These are phyloP conservation scores for Sclerospora graminicola DNA, from an alignment of 352 stramenopile genomes.

Conservation along the genomic window DNA sequence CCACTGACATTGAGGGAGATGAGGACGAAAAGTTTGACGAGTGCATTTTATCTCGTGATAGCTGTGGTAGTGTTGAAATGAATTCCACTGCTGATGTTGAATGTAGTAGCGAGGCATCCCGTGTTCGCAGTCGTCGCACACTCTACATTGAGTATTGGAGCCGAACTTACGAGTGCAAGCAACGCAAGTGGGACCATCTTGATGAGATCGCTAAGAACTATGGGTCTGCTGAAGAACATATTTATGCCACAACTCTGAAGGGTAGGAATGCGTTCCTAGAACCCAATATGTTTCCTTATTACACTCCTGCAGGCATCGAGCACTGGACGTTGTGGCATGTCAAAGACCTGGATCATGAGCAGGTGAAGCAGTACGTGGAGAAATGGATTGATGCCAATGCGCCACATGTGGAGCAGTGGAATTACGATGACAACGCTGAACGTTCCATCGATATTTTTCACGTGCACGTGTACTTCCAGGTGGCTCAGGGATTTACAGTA, in stretches of 20 bases:
- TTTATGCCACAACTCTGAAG: constrained; percentile 72
- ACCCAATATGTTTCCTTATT: constrained; percentile 87
- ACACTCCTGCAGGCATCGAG: constrained; percentile 80
- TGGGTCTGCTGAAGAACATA: constrained; percentile 67
- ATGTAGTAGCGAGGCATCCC: constrained; percentile 26
- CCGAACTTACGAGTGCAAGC: constrained; percentile 79
- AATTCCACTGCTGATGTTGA: constrained; percentile 43
- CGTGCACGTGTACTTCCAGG: constrained; percentile 86
- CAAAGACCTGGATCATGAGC: constrained; percentile 59
- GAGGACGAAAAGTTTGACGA: constrained; percentile 10
- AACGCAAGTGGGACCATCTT: constrained; percentile 83
- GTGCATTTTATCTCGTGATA: constrained; percentile 10
- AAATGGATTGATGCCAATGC: constrained; percentile 83
- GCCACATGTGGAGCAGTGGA: constrained; percentile 63
- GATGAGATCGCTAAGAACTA: constrained; percentile 76
- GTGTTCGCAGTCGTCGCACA: constrained; percentile 42
- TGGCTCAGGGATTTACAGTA: constrained; percentile 37
- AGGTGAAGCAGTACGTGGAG: constrained; percentile 85
- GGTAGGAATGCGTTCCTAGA: constrained; percentile 75
- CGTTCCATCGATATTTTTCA: constrained; percentile 86
- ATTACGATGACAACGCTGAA: constrained; percentile 86
- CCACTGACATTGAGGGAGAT: constrained; percentile 24
- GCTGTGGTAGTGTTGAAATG: constrained; percentile 19
- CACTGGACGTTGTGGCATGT: constrained; percentile 84
- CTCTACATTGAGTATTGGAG: constrained; percentile 87